Evolutionary conservation across 257 asterid species (phyloP), one percentile per base, ranked within the genome.

Genomic region (Salvia hispanica): DNA sequence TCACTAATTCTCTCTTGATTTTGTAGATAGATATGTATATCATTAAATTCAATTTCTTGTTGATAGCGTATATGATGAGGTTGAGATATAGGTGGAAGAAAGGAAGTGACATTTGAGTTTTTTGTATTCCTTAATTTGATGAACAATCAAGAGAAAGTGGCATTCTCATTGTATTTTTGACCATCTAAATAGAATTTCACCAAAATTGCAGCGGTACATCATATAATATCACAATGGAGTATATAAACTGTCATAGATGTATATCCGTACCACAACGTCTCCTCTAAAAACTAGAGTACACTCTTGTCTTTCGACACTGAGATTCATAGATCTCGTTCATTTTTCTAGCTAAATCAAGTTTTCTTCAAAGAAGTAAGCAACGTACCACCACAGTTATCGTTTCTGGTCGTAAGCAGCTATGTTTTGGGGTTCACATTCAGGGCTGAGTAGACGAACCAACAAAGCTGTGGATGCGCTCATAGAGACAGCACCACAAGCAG

Each of bases 371-470:
- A 52, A 66, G 47, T 71, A 10, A 40, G 48, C 68, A 43, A 57
- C 43, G 43, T 6, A 39, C 48, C 50, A 68, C 48, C 28, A 43
- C 13, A 9, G 13, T 57, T 68, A 80, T 67, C 74, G 78, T 66
- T 77, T 86, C 51, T 70, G 80, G 82, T 91, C 98, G 65, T 78
- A 87, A 18, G 92, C 98, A 73, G 88, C 92, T 59, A 87, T 83
- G 58, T 91, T 91, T 69, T 85, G 98, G 37, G 98, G 94, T 72
- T 91, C 98, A 57, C 96, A 89, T 83, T 91, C 96, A 9, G 95
- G 89, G 58, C 94, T 83, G 67, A 89, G 75, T 5, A 89, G 87
- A 67, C 84, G 89, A 67, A 92, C 94, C 13, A 92, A 83, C 70
- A 85, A 74, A 70, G 98, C 95, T 1, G 95, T 80, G 68, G 85